Conservation (phyloP, 1,284 basidiomycete species). For the Rhodotorula sp. region DNA sequence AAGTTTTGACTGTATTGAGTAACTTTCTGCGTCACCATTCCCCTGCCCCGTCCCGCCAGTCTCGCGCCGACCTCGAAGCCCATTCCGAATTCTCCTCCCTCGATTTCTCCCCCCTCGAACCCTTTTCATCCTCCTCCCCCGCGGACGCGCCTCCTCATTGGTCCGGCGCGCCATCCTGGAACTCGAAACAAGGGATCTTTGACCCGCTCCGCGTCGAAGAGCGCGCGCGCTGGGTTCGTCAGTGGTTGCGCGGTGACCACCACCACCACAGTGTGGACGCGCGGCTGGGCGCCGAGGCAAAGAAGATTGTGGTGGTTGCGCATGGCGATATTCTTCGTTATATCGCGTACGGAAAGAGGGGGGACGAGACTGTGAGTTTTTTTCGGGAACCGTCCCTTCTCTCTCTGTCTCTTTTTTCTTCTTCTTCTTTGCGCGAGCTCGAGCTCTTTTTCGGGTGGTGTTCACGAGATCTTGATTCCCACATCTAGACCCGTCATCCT, state of each 20-base stretch:
- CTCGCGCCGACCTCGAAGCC: constrained; percentile 44
- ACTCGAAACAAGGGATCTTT: constrained; percentile 50
- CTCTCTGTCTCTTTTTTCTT: background rate
- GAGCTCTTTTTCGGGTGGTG: background rate
- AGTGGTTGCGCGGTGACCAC: constrained; percentile 47
- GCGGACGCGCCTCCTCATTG: background rate
- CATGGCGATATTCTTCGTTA: constrained; percentile 52
- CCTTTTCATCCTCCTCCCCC: background rate
- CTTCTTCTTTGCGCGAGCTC: background rate
- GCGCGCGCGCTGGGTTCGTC: constrained; percentile 46
- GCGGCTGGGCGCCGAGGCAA: constrained; percentile 39
- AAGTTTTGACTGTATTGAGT: background rate
- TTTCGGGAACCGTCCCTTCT: background rate
- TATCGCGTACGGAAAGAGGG: constrained; percentile 47
- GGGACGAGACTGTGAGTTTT: constrained; percentile 41
- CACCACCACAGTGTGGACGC: no score
- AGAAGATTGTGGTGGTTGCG: constrained; percentile 52
- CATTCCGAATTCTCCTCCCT: constrained; percentile 46
- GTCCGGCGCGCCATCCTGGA: constrained; percentile 44
- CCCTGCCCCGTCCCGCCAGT: constrained; percentile 2
- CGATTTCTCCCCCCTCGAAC: constrained; percentile 46
- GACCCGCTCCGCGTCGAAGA: constrained; percentile 44
- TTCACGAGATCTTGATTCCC: background rate
- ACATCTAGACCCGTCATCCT: no score
- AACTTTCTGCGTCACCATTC: background rate